phyloP scores from a whole-genome alignment of 345 rosid genomes.

The Litchi chinensis region DNA sequence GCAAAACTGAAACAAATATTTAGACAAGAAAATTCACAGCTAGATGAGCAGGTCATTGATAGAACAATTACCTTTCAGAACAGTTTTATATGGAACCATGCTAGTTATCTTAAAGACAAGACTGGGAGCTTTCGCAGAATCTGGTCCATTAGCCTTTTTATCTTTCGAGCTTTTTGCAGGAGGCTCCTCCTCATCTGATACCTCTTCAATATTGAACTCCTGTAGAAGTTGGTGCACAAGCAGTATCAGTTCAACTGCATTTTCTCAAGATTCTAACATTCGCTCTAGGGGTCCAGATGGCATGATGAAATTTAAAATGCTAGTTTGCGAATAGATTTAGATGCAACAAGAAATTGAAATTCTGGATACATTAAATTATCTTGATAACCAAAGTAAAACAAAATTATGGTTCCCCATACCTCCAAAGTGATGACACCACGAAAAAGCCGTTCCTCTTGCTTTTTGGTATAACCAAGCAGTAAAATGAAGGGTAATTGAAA shows the following conservation, averaged over 20 bases:
- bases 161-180: conserved; percentile 76
- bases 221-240: conserved; percentile 26
- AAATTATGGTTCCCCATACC: conserved; percentile 39
- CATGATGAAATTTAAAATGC: not conserved
- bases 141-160: conserved; percentile 85
- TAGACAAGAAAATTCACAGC: not conserved
- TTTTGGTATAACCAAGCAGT: conserved; percentile 91
- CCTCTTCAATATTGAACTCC: conserved; percentile 90
- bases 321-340: not conserved
- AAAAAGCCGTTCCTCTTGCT: conserved; percentile 89
- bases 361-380: not conserved
- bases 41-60: not conserved
- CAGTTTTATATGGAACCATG: conserved; percentile 91
- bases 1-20: not conserved
- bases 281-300: not conserved
- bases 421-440: conserved; percentile 89
- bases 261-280: not conserved
- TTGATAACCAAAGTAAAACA: not conserved
- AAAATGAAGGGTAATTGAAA: conserved; percentile 16
- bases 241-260: not conserved
- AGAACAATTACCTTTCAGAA: conserved; percentile 58
- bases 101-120: conserved; percentile 87
- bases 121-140: conserved; percentile 56
- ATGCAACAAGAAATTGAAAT: not conserved
- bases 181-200: conserved; percentile 76